Evolutionary conservation across 176 grass and related monocot species (phyloP).

Genomic region (Eremochloa ophiuroides): DNA sequence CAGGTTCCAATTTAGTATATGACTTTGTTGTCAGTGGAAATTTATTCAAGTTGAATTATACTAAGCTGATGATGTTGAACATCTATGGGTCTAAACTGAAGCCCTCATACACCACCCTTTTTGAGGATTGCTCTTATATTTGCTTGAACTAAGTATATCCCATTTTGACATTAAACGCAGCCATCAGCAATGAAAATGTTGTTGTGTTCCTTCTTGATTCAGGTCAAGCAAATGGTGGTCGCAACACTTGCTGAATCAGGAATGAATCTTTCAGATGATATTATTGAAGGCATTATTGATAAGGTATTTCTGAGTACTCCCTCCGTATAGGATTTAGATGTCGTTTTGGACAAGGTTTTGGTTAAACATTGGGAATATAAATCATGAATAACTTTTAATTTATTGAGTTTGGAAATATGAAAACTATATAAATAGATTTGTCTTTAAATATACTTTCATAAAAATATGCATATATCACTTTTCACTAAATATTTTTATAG

Average conservation of each 20-base stretch:
- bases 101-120: not conserved
- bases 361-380: too few relatives aligned
- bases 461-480: too few relatives aligned
- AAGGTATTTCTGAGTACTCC: conserved; percentile 49
- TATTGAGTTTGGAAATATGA: too few relatives aligned
- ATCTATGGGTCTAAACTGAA: not conserved
- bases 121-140: conserved; percentile 8
- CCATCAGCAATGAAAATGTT: conserved; percentile 11
- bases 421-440: too few relatives aligned
- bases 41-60: not conserved
- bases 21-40: not conserved
- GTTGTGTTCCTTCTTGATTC: conserved; percentile 29
- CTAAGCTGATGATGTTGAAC: not conserved
- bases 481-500: too few relatives aligned
- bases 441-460: too few relatives aligned
- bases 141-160: conserved; percentile 20
- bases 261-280: conserved; percentile 72
- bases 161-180: conserved; percentile 5
- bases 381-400: too few relatives aligned
- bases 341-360: too few relatives aligned
- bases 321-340: too few relatives aligned
- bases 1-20: not conserved
- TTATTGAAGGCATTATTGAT: conserved; percentile 67
- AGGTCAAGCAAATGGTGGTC: conserved; percentile 85
- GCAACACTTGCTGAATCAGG: conserved; percentile 72